Conservation (phyloP, 1,139 yeast species). For the Geotrichum citri-aurantii region DNA sequence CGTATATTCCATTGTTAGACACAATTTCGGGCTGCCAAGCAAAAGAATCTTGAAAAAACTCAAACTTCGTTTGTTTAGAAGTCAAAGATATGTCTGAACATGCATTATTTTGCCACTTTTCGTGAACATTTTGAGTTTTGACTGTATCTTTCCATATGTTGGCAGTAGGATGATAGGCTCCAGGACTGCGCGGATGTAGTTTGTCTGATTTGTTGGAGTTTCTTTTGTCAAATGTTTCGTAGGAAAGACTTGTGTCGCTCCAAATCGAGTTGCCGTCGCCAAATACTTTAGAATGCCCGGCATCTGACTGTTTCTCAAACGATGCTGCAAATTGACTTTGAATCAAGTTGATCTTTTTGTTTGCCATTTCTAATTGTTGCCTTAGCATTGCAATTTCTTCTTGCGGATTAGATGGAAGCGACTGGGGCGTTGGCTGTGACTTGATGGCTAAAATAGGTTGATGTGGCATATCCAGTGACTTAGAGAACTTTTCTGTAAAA, state of each 20-base stretch:
- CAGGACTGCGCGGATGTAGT: constrained; percentile 6
- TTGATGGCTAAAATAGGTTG: constrained; percentile 1
- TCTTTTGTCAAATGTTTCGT: neutral
- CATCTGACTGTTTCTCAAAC: neutral
- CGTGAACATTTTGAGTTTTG: constrained; percentile 3
- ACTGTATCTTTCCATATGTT: constrained; percentile 12
- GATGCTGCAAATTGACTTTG: constrained; percentile 1
- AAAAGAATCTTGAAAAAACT: neutral
- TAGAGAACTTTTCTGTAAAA: neutral
- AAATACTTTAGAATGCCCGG: neutral
- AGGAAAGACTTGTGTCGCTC: neutral
- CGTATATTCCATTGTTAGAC: constrained; percentile 11
- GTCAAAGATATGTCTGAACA: neutral
- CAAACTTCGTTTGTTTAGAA: neutral
- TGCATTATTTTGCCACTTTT: constrained; percentile 10
- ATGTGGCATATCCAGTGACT: constrained; percentile 1
- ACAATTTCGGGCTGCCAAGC: constrained; percentile 4
- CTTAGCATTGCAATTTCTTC: constrained; percentile 18
- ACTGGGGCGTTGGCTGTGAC: constrained; percentile 1
- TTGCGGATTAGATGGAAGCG: constrained; percentile 3
- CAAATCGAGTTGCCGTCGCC: neutral
- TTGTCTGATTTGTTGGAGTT: neutral
- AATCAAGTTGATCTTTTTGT: constrained; percentile 13
- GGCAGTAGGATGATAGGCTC: constrained; percentile 4
- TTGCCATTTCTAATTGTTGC: constrained; percentile 18